Evolutionary conservation across 2,329 filamentous ascomycete species (phyloP), one percentile per base, ranked within the genome.

Genomic region (Metarhizium rileyi): DNA sequence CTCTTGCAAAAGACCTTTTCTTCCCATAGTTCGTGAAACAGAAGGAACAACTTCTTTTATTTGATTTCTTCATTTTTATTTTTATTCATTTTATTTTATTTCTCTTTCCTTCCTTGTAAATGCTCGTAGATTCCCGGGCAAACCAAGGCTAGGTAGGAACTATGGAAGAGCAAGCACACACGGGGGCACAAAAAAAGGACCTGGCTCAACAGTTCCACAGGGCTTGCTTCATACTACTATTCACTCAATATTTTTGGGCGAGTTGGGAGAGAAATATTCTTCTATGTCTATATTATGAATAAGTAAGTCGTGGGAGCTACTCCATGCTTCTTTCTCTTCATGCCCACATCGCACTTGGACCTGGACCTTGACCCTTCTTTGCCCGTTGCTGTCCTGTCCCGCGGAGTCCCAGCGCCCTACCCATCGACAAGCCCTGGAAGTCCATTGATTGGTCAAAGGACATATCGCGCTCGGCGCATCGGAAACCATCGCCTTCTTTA

Each of bases 401-500:
- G 8, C 48, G 47, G 26, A 48, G 43, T 5, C 48, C 22, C 12
- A 51, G 38, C 4, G 30, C 46, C 44, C 52, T 53, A 16, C 53
- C 49, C 46, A 55, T 42, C 1, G 56, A 53, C 2, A 59, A 38
- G 3, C 57, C 56, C 41, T 60, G 57, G 6, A 61, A 45, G 14
- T 67, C 66, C 40, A 63, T 53, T 9, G 51, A 48, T 25, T 59
- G 57, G n/a, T 69, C 68, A 1, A 61, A 61, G 5, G 50, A 44
- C 5, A 53, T 36, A 1, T 55, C 53, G 8, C 61, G 56, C 30
- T 66, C 64, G 1, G 47, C 41, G 27, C 53, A 55, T 5, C 69
- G 63, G 66, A 85, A 86, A 23, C 87, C 87, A 5, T 94, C 87
- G 4, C 82, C 81, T 20, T 93, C 87, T 60, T 83, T 82, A 57